Base-by-base conservation (phyloP, 1,284 basidiomycete species). In the Salmacisia buchloeana region DNA sequence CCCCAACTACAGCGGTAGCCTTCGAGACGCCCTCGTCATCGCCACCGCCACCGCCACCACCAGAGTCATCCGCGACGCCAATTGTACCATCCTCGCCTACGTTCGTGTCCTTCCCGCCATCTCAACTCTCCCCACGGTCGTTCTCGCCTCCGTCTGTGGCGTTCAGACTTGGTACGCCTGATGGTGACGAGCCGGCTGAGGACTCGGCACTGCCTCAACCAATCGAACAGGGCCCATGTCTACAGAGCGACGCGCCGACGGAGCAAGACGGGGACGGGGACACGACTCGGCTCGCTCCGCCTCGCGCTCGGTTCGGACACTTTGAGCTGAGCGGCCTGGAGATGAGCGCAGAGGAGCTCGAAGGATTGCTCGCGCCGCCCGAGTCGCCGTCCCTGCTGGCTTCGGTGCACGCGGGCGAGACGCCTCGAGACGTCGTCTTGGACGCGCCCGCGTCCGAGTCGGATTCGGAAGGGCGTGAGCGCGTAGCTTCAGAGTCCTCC, bases 61-160 rank as follows among this genome's bases (percentile, higher is more conserved):
- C 62, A 46, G n/a, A n/a, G n/a, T 18, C 58, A 1, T 31, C 21
- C 0, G 45, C 46, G 2, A 25, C 34, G 15, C 12, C 29, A 18
- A 18, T 31, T 4, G 18, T n/a, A 65, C 25, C 62, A 12, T 18
- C 62, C 45, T 23, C 61, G 29, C n/a, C 52, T 7, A 13, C 49
- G n/a, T 25, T 10, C 34, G 7, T 52, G 25, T 35, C 57, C 6
- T 36, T n/a, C 27, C 29, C 60, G 31, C 29, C 49, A 27, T 45
- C 49, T 29, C 49, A 54, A 33, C 12, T 54, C 10, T 54, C 49
- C 10, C 29, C 49, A 54, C 25, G 27, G 4, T 45, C 41, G 29
- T 49, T 49, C 58, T 59, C 46, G 2, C 41, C 33, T 5, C 41
- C 41, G 23, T 35, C 58, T 31, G 5, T n/a, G 29, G n/a, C 6